Conservation (phyloP, 768 basidiomycete species). For the Tulasnella sp. region DNA sequence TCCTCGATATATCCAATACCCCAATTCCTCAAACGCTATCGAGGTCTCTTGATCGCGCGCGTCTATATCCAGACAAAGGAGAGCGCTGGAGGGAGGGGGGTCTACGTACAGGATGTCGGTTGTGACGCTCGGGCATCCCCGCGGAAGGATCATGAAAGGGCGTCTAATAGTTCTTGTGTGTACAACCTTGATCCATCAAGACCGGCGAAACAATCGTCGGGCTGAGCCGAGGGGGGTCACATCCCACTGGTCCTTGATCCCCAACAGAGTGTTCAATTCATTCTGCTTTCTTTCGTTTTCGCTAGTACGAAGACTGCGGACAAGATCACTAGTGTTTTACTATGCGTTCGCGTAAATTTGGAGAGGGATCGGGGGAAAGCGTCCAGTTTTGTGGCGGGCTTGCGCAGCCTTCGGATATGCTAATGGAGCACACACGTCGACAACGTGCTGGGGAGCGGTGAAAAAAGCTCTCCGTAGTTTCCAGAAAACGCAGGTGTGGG, state of each 20-base stretch:
- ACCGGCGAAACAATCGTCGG: neutral
- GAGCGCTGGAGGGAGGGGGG: neutral
- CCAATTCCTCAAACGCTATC: neutral
- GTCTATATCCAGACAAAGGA: neutral
- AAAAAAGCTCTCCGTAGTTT: neutral
- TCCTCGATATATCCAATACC: neutral
- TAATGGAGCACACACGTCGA: neutral
- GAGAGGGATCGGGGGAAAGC: neutral
- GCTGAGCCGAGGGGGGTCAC: neutral
- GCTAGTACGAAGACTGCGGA: neutral
- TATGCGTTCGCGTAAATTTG: neutral
- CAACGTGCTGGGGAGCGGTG: neutral
- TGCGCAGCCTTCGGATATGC: neutral
- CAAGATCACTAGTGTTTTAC: neutral
- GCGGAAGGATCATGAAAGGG: neutral
- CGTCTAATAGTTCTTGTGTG: neutral
- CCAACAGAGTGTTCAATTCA: neutral
- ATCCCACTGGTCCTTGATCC: too few species aligned
- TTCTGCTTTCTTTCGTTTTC: neutral
- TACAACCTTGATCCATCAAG: neutral
- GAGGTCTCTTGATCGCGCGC: neutral
- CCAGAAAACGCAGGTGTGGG: neutral
- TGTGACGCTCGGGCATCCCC: neutral
- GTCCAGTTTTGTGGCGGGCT: neutral
- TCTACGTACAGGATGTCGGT: neutral